Conservation (phyloP, 2,329 filamentous ascomycete species). For the Colletotrichum magnum region DNA sequence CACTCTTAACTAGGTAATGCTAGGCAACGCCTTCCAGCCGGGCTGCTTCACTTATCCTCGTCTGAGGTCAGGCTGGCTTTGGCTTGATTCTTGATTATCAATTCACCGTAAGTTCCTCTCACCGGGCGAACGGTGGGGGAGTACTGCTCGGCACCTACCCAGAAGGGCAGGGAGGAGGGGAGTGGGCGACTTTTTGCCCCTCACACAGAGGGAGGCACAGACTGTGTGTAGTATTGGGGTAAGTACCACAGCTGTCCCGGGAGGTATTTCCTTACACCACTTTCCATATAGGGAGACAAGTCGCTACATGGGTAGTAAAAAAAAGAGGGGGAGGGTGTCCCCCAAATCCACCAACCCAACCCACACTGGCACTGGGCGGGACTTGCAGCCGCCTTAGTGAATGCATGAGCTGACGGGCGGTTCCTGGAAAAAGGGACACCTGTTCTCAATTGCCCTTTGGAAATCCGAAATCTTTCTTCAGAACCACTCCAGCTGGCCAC, state of each 20-base stretch:
- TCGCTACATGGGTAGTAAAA: not conserved
- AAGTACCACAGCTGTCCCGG: conserved; percentile 15
- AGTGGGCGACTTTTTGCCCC: conserved; percentile 37
- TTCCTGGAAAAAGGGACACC: conserved; percentile 42
- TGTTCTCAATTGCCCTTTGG: conserved; percentile 42
- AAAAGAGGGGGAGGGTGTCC: conserved; percentile 6
- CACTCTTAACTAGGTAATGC: not conserved
- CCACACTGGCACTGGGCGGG: conserved; percentile 20
- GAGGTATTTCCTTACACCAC: not conserved
- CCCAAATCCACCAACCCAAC: conserved; percentile 19
- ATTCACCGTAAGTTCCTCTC: conserved; percentile 28
- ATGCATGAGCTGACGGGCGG: conserved; percentile 38
- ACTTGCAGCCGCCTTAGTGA: conserved; percentile 36
- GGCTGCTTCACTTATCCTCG: not conserved
- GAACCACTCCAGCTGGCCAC: conserved; percentile 22
- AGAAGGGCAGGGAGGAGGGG: conserved; percentile 21
- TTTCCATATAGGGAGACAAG: not conserved
- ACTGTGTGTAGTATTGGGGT: conserved; percentile 34
- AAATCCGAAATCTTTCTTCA: conserved; percentile 38
- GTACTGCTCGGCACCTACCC: not conserved
- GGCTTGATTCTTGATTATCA: conserved; percentile 40
- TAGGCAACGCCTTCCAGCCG: not conserved
- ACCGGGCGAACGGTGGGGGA: conserved; percentile 22
- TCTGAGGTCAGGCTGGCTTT: conserved; percentile 8
- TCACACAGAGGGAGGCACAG: conserved; percentile 29